These are phyloP conservation scores for Suillus paluster DNA, from an alignment of 768 basidiomycete species.

Conservation along the genomic window DNA sequence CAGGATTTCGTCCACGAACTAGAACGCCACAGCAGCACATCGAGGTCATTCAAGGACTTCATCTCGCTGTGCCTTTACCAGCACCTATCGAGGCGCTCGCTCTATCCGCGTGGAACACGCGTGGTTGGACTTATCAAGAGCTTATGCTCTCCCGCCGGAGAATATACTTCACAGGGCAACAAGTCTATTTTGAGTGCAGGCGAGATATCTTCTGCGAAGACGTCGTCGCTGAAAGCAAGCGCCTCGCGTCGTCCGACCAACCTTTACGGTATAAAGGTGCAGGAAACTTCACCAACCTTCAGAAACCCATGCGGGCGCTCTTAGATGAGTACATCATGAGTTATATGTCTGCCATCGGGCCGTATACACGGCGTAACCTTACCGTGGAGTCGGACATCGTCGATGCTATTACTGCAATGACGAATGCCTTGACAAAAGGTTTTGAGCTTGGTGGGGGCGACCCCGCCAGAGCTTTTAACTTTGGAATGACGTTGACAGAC, in stretches of 20 bases:
- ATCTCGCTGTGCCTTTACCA: constrained; percentile 23
- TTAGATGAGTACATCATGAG: no score
- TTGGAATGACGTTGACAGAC: no score
- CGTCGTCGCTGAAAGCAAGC: constrained; percentile 20
- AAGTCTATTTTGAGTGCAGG: constrained; percentile 25
- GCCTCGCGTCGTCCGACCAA: no score
- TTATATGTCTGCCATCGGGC: no score
- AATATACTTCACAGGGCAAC: constrained; percentile 23
- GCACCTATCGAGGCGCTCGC: constrained; percentile 7
- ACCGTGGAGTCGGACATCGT: no score
- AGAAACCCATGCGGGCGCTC: no score
- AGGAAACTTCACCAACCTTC: no score
- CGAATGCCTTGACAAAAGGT: neutral
- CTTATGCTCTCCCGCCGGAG: constrained; percentile 21
- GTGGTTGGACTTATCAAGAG: constrained; percentile 30
- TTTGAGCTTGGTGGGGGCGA: neutral
- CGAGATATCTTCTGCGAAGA: constrained; percentile 26
- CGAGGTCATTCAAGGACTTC: constrained; percentile 23
- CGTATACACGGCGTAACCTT: no score
- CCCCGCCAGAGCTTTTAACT: no score
- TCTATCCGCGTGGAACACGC: constrained; percentile 19
- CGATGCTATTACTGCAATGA: no score
- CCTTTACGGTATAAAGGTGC: no score
- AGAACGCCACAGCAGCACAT: constrained; percentile 18
- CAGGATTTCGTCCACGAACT: constrained; percentile 15